Conservation (phyloP, 2,329 filamentous ascomycete species). For the Aspergillus caelatus region DNA sequence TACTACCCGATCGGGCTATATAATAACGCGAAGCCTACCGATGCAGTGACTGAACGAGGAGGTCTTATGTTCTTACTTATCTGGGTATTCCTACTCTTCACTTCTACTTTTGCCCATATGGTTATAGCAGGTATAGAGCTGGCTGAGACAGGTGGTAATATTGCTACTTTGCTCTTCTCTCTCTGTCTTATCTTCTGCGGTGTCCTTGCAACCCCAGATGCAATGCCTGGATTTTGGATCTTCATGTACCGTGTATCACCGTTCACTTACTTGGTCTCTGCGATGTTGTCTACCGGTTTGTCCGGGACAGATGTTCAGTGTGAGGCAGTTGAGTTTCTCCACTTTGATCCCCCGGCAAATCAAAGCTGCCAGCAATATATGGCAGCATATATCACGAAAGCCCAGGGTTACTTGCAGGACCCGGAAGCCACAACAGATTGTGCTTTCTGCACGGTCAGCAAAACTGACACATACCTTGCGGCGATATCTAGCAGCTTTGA, state of each 20-base stretch:
- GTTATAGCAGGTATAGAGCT: slow-evolving; percentile 70
- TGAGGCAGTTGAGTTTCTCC: slow-evolving; percentile 31
- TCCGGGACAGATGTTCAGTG: slow-evolving; percentile 31
- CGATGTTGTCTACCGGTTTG: slow-evolving; percentile 44
- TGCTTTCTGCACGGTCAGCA: slow-evolving; percentile 50
- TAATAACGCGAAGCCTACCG: slow-evolving; percentile 41
- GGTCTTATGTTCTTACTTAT: slow-evolving; percentile 67
- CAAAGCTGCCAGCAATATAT: slow-evolving; percentile 63
- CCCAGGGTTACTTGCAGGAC: slow-evolving; percentile 47
- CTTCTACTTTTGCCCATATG: slow-evolving; percentile 72
- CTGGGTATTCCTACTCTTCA: slow-evolving; percentile 69
- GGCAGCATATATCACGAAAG: slow-evolving; percentile 36
- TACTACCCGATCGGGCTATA: slow-evolving; percentile 65
- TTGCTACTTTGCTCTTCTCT: slow-evolving; percentile 63
- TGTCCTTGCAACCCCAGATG: slow-evolving; percentile 53
- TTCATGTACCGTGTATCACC: slow-evolving; percentile 74
- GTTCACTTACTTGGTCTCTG: slow-evolving; percentile 62
- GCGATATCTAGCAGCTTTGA: slow-evolving; percentile 44
- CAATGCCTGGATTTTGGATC: slow-evolving; percentile 72
- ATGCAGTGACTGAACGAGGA: slow-evolving; percentile 55
- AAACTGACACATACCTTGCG: slow-evolving; percentile 52
- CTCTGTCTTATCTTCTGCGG: slow-evolving; percentile 63
- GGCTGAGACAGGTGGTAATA: slow-evolving; percentile 66
- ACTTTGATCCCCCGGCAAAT: slow-evolving; percentile 54
- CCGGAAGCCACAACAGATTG: slow-evolving; percentile 49